Evolutionary conservation across 2,329 filamentous ascomycete genomes (phyloP).

Genomic region (Monilinia aucupariae): DNA sequence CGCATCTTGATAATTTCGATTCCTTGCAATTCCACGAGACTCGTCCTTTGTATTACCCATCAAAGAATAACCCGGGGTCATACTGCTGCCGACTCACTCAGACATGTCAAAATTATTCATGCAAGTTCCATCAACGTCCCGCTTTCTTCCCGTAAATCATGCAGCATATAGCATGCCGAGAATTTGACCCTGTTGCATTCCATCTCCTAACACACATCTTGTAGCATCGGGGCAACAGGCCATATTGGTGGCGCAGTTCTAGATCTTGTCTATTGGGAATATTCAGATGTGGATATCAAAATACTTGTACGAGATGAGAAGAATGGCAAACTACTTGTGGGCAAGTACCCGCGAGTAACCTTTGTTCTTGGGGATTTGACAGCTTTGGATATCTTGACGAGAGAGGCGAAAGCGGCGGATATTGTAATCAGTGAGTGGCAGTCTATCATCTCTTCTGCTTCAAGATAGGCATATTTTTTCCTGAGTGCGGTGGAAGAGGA

Average conservation of each 20-base stretch:
- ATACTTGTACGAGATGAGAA: slow-evolving; percentile 16
- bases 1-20: not conserved
- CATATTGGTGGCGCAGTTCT: slow-evolving; percentile 22
- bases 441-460: not conserved
- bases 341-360: slow-evolving; percentile 16
- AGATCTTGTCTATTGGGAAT: slow-evolving; percentile 12
- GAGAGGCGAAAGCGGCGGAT: slow-evolving; percentile 11
- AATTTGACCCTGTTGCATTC: not conserved
- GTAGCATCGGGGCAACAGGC: slow-evolving; percentile 19
- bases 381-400: slow-evolving; percentile 16
- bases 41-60: not conserved
- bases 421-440: slow-evolving; percentile 18
- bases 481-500: too few relatives aligned
- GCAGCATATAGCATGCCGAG: not conserved
- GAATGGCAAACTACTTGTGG: slow-evolving; percentile 8
- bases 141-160: not conserved
- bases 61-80: not conserved
- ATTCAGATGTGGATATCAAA: not conserved
- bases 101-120: slow-evolving; percentile 9
- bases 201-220: not conserved
- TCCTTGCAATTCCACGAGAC: too few relatives aligned
- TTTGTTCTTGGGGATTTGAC: slow-evolving; percentile 14
- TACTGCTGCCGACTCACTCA: not conserved
- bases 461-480: too few relatives aligned
- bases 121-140: not conserved